These are phyloP conservation scores for Chlorella ohadii DNA, from an alignment of 139 green algal species.

Conservation along the genomic window DNA sequence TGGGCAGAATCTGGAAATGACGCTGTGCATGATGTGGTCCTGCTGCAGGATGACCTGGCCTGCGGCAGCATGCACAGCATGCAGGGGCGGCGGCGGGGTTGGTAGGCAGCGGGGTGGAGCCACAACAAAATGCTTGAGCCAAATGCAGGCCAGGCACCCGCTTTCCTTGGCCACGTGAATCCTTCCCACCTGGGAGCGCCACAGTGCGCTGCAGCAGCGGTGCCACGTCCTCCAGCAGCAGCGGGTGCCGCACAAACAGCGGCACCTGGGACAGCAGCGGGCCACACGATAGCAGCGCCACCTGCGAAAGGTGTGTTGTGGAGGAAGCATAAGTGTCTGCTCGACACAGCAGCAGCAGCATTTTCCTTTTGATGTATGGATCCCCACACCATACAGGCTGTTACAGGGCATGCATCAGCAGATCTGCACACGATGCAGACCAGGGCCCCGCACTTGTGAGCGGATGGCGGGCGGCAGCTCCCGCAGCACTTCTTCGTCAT, in stretches of 20 bases:
- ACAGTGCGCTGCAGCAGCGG: constrained; percentile 5
- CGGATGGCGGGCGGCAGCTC: background rate
- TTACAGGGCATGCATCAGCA: too few species aligned
- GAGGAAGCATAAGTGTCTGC: too few species aligned
- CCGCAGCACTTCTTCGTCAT: background rate
- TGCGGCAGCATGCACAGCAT: background rate
- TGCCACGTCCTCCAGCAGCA: background rate
- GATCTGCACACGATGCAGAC: too few species aligned
- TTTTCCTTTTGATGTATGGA: too few species aligned
- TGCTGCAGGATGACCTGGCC: background rate
- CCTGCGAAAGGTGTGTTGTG: background rate
- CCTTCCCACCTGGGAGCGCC: constrained; percentile 11
- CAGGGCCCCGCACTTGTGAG: background rate
- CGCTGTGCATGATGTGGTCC: background rate
- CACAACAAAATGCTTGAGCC: too few species aligned
- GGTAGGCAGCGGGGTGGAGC: too few species aligned
- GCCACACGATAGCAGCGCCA: background rate
- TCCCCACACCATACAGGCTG: too few species aligned
- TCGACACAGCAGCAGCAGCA: too few species aligned
- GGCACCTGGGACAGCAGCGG: background rate
- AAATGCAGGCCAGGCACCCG: too few species aligned
- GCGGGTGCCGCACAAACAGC: background rate
- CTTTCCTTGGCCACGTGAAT: too few species aligned
- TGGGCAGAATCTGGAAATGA: too few species aligned
- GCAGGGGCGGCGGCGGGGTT: background rate